A percentile compares a stretch with the other conserved stretches of the same genome.
Evolutionary conservation across 768 basidiomycete species (phyloP).

Genomic region (Amanita fuliginea): DNA sequence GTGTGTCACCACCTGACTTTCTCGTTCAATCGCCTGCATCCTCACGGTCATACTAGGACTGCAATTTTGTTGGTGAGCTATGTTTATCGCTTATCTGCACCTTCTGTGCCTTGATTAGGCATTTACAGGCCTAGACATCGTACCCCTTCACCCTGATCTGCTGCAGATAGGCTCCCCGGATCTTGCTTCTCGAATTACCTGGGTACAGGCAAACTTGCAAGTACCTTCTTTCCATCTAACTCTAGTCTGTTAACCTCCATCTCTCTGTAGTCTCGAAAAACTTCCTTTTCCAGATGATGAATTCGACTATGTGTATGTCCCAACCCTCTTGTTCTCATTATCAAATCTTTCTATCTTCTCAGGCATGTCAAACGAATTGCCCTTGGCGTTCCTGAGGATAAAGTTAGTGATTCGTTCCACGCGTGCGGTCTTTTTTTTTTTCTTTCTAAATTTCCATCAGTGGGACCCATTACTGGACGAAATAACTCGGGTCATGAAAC

Average conservation of each 20-base stretch:
- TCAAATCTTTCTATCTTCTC: conserved; percentile 2
- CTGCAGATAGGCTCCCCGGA: conserved; percentile 44
- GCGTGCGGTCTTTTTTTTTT: background rate
- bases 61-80: conserved; percentile 50
- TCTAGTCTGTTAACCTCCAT: background rate
- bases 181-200: conserved; percentile 50
- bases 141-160: conserved; percentile 64
- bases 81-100: background rate
- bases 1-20: conserved; percentile 22
- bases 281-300: conserved; percentile 64
- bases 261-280: conserved; percentile 40
- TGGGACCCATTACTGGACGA: conserved; percentile 67
- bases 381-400: conserved; percentile 67
- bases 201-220: conserved; percentile 68
- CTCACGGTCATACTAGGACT: conserved; percentile 23
- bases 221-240: conserved; percentile 13
- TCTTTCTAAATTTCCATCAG: conserved; percentile 19
- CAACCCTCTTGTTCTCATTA: background rate
- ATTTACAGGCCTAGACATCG: conserved; percentile 50
- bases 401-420: conserved; percentile 25
- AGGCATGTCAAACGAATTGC: conserved; percentile 66
- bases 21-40: background rate
- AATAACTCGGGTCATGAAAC: conserved; percentile 59
- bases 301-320: conserved; percentile 66
- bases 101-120: background rate